Conservation (phyloP, 2,329 filamentous ascomycete genomes). For the Myotisia sp. region DNA sequence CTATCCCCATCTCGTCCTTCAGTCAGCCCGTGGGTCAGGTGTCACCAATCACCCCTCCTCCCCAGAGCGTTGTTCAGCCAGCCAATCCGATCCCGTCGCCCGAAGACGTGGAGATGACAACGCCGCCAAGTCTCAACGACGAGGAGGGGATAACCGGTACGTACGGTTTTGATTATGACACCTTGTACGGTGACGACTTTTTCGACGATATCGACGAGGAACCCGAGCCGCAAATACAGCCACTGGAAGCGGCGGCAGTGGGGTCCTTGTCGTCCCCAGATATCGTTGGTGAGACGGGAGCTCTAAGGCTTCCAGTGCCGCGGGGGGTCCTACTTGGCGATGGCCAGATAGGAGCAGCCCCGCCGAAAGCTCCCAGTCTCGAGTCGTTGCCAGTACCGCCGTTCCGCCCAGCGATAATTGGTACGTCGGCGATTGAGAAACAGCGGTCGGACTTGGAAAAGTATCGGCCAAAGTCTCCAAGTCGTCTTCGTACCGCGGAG, state of each 20-base stretch:
- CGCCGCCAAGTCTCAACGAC: slow-evolving; percentile 1
- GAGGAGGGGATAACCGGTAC: slow-evolving; percentile 11
- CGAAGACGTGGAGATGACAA: slow-evolving; percentile 5
- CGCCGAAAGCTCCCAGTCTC: slow-evolving; percentile 8
- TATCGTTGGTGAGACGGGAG: slow-evolving; percentile 1
- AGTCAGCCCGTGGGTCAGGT: neutral
- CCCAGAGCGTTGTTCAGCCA: slow-evolving; percentile 3
- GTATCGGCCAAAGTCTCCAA: slow-evolving; percentile 31
- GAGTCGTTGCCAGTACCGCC: slow-evolving; percentile 12
- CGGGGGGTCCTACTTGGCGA: slow-evolving; percentile 2
- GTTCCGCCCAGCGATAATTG: slow-evolving; percentile 12
- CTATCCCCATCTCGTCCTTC: slow-evolving; percentile 1
- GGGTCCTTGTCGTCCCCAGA: slow-evolving; percentile 1
- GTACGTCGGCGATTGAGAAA: slow-evolving; percentile 22
- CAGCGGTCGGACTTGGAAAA: slow-evolving; percentile 26
- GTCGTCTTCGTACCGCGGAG: slow-evolving; percentile 15
- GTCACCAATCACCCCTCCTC: slow-evolving; percentile 1
- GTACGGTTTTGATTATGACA: slow-evolving; percentile 21
- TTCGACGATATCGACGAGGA: slow-evolving; percentile 10
- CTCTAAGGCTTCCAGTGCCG: slow-evolving; percentile 4
- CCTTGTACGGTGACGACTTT: slow-evolving; percentile 14
- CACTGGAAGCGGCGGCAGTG: neutral
- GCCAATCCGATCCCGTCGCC: neutral
- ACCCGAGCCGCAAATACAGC: neutral
- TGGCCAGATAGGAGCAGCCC: slow-evolving; percentile 3